Evolutionary conservation across 768 basidiomycete species (phyloP), one percentile per base, ranked within the genome.

Genomic region (Hysterangium stoloniferum): DNA sequence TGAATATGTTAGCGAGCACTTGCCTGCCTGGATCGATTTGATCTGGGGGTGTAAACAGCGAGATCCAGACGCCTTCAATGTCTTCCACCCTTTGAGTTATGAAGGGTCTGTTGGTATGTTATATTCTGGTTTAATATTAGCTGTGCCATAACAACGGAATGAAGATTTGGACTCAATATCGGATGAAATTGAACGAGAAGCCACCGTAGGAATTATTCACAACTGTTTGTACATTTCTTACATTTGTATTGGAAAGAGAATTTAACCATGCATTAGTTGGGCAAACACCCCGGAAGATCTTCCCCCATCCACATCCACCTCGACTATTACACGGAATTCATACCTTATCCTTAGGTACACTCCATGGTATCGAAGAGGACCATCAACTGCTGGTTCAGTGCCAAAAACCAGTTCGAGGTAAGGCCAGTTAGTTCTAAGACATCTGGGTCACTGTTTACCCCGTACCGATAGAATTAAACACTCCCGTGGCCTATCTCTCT

Each of bases 181-280:
- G 4, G 86, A 96, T 61, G 83, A 90, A 40, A 70, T 90, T 6
- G 89, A 97, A 67, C 78, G 86, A 31, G 90, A 92, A 59, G 93
- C 94, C 0, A 91, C 90, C 6, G 86, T 94, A 17, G 92, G 92
- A 1, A 95, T 94, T 50, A 94, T 96, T 43, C 92, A 95, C 64
- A 95, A 95, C 55, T 97, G 89, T 88, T 57, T 33, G 76, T 61
- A n/a, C 11, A 28, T 44, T 6, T 38, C 12, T 28, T 17, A 27
- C 19, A 28, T 17, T 17, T 17, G 33, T 32, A 24, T 37, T n/a
- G n/a, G n/a, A n/a, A n/a, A 6, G 25, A 20, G 32, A 43, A 3
- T 13, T n/a, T n/a, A 46, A 38, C 38, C n/a, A n/a, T 33, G 17
- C 31, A n/a, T 27, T 56, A 90, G 87, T 96, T 57, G 93, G 93